A percentile compares a stretch with the other conserved stretches of the same genome.
These are phyloP conservation scores for Penicillium egyptiacum DNA, from an alignment of 495 filamentous ascomycete genomes.

Conservation along the genomic window DNA sequence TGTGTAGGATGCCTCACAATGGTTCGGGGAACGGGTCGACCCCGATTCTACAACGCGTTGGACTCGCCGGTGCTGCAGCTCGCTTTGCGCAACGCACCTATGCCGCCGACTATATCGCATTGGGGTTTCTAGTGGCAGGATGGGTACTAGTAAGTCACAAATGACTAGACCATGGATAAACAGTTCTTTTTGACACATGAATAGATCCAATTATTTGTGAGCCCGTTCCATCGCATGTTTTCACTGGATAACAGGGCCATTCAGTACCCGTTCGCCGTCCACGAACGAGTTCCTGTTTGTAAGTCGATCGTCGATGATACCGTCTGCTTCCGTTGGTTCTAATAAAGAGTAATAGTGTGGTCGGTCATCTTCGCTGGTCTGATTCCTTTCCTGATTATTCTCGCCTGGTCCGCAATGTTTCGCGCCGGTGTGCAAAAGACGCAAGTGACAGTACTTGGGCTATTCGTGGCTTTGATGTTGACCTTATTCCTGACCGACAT, in stretches of 20 bases:
- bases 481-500: constrained; percentile 84
- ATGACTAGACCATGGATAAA: neutral
- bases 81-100: constrained; percentile 67
- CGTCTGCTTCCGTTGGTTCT: constrained; percentile 4
- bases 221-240: constrained; percentile 82
- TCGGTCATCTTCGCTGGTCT: constrained; percentile 75
- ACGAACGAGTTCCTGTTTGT: constrained; percentile 82
- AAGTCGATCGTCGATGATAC: constrained; percentile 28
- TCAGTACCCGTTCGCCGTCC: constrained; percentile 78
- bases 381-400: constrained; percentile 64
- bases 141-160: constrained; percentile 60
- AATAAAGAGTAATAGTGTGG: constrained; percentile 46
- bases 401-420: constrained; percentile 61
- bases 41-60: constrained; percentile 30
- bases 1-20: constrained; percentile 33
- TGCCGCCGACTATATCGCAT: constrained; percentile 81
- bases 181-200: neutral
- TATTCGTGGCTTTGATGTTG: constrained; percentile 73
- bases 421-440: constrained; percentile 70
- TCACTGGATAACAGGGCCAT: constrained; percentile 78
- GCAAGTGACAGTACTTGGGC: constrained; percentile 80
- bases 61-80: constrained; percentile 40
- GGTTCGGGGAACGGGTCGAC: constrained; percentile 30
- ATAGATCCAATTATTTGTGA: constrained; percentile 68
- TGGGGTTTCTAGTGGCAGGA: constrained; percentile 62